Conservation (phyloP, 352 stramenopile genomes). For the Phytophthora citricola region DNA sequence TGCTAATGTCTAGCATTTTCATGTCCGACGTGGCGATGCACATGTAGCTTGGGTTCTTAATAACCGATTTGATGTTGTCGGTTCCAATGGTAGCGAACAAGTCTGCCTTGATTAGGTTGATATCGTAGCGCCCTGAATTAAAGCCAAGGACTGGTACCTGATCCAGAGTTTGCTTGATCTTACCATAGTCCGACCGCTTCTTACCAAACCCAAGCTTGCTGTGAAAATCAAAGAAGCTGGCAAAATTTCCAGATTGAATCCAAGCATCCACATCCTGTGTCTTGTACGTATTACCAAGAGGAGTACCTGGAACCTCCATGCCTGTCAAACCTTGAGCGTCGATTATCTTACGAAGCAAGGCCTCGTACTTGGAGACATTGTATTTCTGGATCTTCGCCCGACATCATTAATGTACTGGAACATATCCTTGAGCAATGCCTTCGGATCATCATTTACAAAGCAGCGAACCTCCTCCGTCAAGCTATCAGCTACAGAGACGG, state of each 20-base stretch:
- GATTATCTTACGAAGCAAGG: constrained; percentile 9
- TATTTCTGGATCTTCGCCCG: no score
- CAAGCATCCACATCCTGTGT: constrained; percentile 7
- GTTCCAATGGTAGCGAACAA: no score
- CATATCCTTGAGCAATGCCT: no score
- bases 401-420: no score
- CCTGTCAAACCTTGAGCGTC: constrained; percentile 9
- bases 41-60: not conserved
- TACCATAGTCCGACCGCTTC: constrained; percentile 9
- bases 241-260: constrained; percentile 8
- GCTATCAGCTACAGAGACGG: no score
- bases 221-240: constrained; percentile 17
- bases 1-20: no score
- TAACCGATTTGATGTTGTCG: no score
- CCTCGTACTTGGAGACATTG: constrained; percentile 7
- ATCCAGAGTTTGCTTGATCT: constrained; percentile 10
- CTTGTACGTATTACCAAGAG: constrained; percentile 6
- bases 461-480: no score
- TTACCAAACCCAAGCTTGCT: constrained; percentile 6
- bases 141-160: constrained; percentile 11
- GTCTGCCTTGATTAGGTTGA: no score
- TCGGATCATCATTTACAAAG: no score
- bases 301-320: constrained; percentile 3
- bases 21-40: no score
- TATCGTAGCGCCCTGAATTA: no score